Conservation (phyloP, 1,139 yeast genomes). For the Geotrichum klebahnii region DNA sequence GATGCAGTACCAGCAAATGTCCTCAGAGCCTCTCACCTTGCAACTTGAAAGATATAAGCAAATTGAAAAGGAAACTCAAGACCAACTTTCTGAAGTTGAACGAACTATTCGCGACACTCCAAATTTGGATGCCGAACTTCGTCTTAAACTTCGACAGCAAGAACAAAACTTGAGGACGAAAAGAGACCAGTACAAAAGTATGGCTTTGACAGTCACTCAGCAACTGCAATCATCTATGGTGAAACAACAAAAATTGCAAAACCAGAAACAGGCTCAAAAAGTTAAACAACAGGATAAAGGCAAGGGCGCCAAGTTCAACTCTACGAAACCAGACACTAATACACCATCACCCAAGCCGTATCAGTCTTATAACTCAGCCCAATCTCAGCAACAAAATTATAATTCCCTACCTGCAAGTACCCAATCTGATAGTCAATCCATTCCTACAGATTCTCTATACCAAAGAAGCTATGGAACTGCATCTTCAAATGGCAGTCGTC, state of each 20-base stretch:
- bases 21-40: conserved; percentile 10
- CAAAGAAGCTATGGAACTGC: conserved; percentile 1
- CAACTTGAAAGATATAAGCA: conserved; percentile 17
- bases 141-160: conserved; percentile 27
- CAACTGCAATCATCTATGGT: conserved; percentile 32
- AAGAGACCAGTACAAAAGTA: conserved; percentile 28
- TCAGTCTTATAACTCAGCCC: too few relatives aligned
- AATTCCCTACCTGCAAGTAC: neutral
- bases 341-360: neutral
- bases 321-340: conserved; percentile 2
- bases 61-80: conserved; percentile 20
- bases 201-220: conserved; percentile 31
- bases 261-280: conserved; percentile 6
- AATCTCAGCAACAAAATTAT: too few relatives aligned
- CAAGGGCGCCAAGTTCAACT: neutral
- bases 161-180: conserved; percentile 29
- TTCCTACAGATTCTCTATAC: neutral
- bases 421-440: neutral
- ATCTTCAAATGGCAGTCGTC: conserved; percentile 6
- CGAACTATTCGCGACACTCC: conserved; percentile 27
- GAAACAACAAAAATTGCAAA: conserved; percentile 7
- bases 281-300: neutral
- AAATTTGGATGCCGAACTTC: conserved; percentile 26
- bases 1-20: conserved; percentile 6
- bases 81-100: conserved; percentile 28